These are phyloP conservation scores for Zygotorulaspora florentina DNA, from an alignment of 805 yeast genomes.

Conservation along the genomic window DNA sequence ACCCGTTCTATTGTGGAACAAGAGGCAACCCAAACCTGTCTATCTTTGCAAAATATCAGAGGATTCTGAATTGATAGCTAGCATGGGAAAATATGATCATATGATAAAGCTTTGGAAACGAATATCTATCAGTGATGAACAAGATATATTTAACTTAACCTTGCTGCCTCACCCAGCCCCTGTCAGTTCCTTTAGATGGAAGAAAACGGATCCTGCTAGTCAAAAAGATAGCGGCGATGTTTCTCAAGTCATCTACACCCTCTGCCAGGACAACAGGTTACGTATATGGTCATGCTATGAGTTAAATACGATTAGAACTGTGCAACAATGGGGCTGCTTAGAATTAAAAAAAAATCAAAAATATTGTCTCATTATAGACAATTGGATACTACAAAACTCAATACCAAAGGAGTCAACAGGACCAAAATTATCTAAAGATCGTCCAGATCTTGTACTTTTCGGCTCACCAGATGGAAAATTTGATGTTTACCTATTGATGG, in stretches of 20 bases:
- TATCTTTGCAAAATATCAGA: slow-evolving; percentile 55
- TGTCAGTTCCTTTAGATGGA: slow-evolving; percentile 60
- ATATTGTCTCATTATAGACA: slow-evolving; percentile 42
- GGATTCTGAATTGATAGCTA: slow-evolving; percentile 65
- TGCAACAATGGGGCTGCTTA: slow-evolving; percentile 54
- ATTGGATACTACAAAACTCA: slow-evolving; percentile 33
- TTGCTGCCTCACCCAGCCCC: slow-evolving; percentile 62
- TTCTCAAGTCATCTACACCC: slow-evolving; percentile 54
- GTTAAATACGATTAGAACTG: slow-evolving; percentile 46
- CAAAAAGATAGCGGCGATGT: slow-evolving; percentile 23
- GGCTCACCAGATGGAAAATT: slow-evolving; percentile 41
- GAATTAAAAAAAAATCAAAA: slow-evolving; percentile 27
- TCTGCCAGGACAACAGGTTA: slow-evolving; percentile 54
- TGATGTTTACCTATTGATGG: slow-evolving; percentile 45
- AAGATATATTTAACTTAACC: slow-evolving; percentile 61
- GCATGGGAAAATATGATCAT: slow-evolving; percentile 57
- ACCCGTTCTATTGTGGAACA: slow-evolving; percentile 37
- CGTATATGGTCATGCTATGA: slow-evolving; percentile 70
- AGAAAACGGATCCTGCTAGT: slow-evolving; percentile 35
- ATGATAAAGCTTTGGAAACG: slow-evolving; percentile 78
- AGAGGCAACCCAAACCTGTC: slow-evolving; percentile 58
- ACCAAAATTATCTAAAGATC: slow-evolving; percentile 18
- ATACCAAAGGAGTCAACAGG: slow-evolving; percentile 12
- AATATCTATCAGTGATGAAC: slow-evolving; percentile 58
- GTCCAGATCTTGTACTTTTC: slow-evolving; percentile 42